Evolutionary conservation across 139 green algal species (phyloP).

Genomic region (Picochlorum sp.): DNA sequence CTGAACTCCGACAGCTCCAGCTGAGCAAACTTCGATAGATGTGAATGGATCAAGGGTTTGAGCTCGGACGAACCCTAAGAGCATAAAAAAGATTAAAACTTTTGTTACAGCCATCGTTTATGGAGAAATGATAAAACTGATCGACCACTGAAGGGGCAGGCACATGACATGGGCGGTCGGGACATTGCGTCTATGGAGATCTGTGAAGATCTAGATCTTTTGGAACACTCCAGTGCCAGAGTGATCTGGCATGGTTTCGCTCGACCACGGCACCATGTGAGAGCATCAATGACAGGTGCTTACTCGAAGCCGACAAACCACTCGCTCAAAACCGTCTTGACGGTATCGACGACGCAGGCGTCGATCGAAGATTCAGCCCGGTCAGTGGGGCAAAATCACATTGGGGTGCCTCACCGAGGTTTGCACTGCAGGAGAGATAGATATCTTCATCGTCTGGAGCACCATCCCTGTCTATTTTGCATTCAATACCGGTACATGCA

Average conservation of each 20-base stretch:
- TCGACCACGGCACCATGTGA: neutral
- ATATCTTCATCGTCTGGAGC: slow-evolving; percentile 4
- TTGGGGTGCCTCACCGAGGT: neutral
- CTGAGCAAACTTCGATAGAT: neutral
- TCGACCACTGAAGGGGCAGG: too few relatives aligned
- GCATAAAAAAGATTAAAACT: too few relatives aligned
- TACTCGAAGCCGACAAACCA: neutral
- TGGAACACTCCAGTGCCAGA: too few relatives aligned
- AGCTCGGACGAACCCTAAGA: neutral
- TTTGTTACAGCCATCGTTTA: too few relatives aligned
- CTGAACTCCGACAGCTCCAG: neutral
- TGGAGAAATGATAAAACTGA: too few relatives aligned
- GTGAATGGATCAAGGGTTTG: slow-evolving; percentile 7
- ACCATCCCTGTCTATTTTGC: slow-evolving; percentile 2
- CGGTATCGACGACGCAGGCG: neutral
- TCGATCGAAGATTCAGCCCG: neutral
- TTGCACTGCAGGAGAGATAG: neutral
- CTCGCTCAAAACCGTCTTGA: neutral
- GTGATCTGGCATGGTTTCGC: too few relatives aligned
- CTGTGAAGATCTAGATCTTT: too few relatives aligned
- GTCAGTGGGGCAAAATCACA: neutral
- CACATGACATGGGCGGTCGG: too few relatives aligned
- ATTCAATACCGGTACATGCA: neutral
- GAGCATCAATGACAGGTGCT: neutral
- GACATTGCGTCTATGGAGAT: too few relatives aligned